Base-by-base conservation (phyloP, 2,329 filamentous ascomycete genomes). In the Microcera coccophila region DNA sequence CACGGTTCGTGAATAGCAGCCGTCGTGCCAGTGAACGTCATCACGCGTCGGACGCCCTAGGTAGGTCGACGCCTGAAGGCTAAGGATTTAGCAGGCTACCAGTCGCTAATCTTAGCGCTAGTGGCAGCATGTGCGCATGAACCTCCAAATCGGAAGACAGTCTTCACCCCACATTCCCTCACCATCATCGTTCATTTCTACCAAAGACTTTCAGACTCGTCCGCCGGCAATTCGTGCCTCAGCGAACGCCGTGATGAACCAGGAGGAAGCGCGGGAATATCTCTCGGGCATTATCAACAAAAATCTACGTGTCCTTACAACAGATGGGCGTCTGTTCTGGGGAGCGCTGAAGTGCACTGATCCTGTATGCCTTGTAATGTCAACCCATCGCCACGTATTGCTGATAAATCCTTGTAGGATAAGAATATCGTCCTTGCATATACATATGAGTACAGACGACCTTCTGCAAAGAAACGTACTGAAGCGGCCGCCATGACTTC, bases 321-420 rank as follows among this genome's bases (percentile, higher is more conserved):
- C 82, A 4, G 91, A 97, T 62, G 81, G 80, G 14, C 87, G 93
- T 47, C 82, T 95, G 64, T 98, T 97, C 65, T 81, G 90, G 42
- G 93, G 93, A 16, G 77, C 82, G 50, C 87, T 98, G 69, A 96
- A 94, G 68, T 98, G 93, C 71, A 96, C 90, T 21, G 93, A 98
- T 71, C 82, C 85, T 46, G 90, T 94, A 70, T 38, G 78, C 74
- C 33, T n/a, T n/a, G n/a, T n/a, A n/a, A n/a, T n/a, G n/a, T n/a
- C n/a, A n/a, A n/a, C n/a, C n/a, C n/a, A 28, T 9, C 24, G 24
- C 14, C 24, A 14, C 24, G 22, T 5, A 18, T 11, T 26, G 14
- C 32, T 26, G n/a, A n/a, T n/a, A n/a, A n/a, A n/a, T n/a, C n/a
- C n/a, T 20, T 4, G 20, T 54, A 95, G 90, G 87, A 95, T 49